Conservation (phyloP, 345 rosid species). For the Eucalyptus marginata region DNA sequence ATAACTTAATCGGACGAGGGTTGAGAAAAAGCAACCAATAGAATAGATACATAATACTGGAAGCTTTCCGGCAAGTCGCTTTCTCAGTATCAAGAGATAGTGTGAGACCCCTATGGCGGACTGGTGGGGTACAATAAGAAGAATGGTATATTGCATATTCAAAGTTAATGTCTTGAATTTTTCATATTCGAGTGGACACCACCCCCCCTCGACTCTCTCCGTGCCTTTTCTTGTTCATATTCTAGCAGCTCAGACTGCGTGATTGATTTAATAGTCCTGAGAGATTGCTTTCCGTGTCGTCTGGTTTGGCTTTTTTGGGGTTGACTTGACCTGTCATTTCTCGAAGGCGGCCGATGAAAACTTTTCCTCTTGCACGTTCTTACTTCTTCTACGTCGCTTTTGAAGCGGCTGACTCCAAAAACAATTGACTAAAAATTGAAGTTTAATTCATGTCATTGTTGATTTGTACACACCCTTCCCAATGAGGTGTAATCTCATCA, state of each 20-base stretch:
- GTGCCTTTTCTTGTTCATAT: neutral
- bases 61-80: neutral
- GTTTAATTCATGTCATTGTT: neutral
- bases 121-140: neutral
- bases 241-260: neutral
- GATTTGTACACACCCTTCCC: neutral
- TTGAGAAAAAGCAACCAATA: neutral
- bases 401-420: neutral
- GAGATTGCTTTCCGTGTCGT: neutral
- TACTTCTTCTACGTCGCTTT: neutral
- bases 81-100: neutral
- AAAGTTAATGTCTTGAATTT: neutral
- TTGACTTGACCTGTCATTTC: neutral
- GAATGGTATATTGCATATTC: neutral
- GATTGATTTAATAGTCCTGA: neutral
- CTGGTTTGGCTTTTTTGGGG: neutral
- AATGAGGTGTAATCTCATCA: neutral
- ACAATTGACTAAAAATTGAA: neutral
- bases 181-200: too few species aligned
- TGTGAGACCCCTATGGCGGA: neutral
- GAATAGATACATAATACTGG: neutral
- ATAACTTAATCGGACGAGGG: neutral
- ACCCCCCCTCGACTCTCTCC: too few species aligned
- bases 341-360: neutral
- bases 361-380: neutral